These are phyloP conservation scores for Obba rivulosa DNA, from an alignment of 768 basidiomycete species.

Conservation along the genomic window DNA sequence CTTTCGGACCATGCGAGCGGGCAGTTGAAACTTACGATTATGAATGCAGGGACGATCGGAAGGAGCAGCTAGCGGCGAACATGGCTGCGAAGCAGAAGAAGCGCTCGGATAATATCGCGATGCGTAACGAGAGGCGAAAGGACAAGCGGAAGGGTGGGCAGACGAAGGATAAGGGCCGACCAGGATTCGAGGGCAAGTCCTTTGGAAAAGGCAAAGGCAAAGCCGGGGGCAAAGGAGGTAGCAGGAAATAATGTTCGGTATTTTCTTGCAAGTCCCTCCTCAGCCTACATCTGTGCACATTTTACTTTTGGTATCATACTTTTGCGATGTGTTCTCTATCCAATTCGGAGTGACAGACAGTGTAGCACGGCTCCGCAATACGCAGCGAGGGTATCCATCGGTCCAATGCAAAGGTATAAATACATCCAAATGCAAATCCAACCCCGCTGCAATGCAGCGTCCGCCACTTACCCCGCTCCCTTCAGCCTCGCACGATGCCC, in stretches of 20 bases:
- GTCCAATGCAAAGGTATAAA: constrained; percentile 3
- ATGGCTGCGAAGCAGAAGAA: constrained; percentile 91
- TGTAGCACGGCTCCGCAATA: too few species aligned
- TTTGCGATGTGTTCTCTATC: too few species aligned
- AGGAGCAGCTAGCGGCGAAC: constrained; percentile 64
- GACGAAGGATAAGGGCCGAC: constrained; percentile 55
- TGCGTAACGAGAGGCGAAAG: constrained; percentile 70
- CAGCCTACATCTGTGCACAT: too few species aligned
- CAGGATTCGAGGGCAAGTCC: constrained; percentile 84
- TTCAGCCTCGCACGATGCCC: constrained; percentile 59
- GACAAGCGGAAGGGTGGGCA: constrained; percentile 53
- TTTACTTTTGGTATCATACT: too few species aligned
- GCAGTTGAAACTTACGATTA: constrained; percentile 1
- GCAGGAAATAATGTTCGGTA: constrained; percentile 12
- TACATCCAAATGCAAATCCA: constrained; percentile 1
- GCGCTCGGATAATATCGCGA: constrained; percentile 83
- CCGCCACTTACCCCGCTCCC: neutral
- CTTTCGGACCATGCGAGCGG: constrained; percentile 1
- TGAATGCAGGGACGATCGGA: constrained; percentile 74
- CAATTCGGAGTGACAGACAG: too few species aligned
- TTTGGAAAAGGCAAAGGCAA: constrained; percentile 50
- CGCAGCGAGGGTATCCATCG: too few species aligned
- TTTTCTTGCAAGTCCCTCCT: too few species aligned
- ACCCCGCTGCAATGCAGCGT: neutral
- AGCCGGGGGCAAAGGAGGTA: constrained; percentile 7